Percentiles rank a stretch among this genome's conserved stretches.
These are phyloP conservation scores for Kodamaea hsintzibuensis DNA, from an alignment of 805 yeast genomes.

Conservation along the genomic window DNA sequence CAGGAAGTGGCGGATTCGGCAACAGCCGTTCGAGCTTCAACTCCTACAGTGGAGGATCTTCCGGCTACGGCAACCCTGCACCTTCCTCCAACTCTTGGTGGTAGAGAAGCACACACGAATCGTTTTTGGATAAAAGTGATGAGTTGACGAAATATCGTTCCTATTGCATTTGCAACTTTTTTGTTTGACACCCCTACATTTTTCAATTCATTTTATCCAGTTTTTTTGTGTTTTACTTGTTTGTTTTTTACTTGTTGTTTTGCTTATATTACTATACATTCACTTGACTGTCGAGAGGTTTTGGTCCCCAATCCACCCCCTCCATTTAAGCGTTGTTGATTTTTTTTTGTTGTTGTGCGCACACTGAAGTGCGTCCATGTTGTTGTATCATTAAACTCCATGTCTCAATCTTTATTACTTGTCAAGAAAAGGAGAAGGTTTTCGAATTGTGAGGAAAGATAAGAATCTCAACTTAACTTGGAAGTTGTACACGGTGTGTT, in stretches of 20 bases:
- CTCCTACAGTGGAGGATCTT: conserved; percentile 23
- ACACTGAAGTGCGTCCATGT: background rate
- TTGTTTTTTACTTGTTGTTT: conserved; percentile 10
- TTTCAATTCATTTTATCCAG: conserved; percentile 12
- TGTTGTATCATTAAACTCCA: conserved; percentile 18
- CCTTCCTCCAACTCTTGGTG: conserved; percentile 41
- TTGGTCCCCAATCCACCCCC: background rate
- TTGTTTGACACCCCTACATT: conserved; percentile 11
- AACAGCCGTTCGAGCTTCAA: conserved; percentile 10
- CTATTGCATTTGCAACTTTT: conserved; percentile 17
- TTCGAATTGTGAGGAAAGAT: conserved; percentile 9
- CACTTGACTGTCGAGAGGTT: conserved; percentile 12
- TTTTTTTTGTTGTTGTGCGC: conserved; percentile 1
- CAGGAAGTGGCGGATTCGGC: conserved; percentile 6
- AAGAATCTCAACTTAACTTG: background rate
- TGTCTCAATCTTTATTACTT: conserved; percentile 25
- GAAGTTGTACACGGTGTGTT: background rate
- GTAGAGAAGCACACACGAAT: conserved; percentile 20
- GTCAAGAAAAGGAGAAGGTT: conserved; percentile 23
- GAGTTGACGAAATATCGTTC: conserved; percentile 5
- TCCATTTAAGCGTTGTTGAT: conserved; percentile 4
- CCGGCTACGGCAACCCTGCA: conserved; percentile 38
- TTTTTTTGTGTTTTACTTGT: conserved; percentile 14
- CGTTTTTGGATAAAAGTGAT: conserved; percentile 1
- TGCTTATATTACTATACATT: conserved; percentile 1